A percentile compares a stretch with the other conserved stretches of the same genome.
Conservation (phyloP, 2,329 filamentous ascomycete species). For the Sporothrix dimorphospora region DNA sequence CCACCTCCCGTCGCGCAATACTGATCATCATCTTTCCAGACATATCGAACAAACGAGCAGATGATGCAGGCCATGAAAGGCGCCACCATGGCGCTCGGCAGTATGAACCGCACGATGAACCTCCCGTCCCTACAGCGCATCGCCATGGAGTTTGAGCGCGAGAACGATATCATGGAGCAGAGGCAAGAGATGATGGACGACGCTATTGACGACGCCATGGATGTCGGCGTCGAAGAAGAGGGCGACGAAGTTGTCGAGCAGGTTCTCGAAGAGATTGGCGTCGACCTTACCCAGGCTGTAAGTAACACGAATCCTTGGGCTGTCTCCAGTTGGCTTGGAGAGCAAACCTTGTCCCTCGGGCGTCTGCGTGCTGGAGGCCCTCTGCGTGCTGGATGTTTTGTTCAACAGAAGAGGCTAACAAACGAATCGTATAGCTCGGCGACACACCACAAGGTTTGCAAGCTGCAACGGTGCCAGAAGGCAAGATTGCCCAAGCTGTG, state of each 20-base stretch:
- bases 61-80: constrained; percentile 99
- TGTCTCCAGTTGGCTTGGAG: background rate
- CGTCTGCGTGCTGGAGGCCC: background rate
- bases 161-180: constrained; percentile 99
- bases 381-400: background rate
- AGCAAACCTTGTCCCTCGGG: background rate
- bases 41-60: constrained; percentile 96
- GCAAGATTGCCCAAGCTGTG: constrained; percentile 82
- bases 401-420: constrained; percentile 12
- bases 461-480: constrained; percentile 70
- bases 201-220: constrained; percentile 95
- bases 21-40: constrained; percentile 55
- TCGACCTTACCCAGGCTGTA: constrained; percentile 89
- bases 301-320: constrained; percentile 46
- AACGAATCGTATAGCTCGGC: constrained; percentile 66
- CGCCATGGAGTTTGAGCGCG: constrained; percentile 97
- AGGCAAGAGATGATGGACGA: constrained; percentile 99
- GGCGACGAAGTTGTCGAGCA: constrained; percentile 97
- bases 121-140: constrained; percentile 92
- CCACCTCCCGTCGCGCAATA: background rate
- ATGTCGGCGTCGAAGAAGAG: constrained; percentile 87
- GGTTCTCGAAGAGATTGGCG: constrained; percentile 93
- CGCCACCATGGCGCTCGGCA: constrained; percentile 86
- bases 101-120: constrained; percentile 99
- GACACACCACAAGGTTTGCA: constrained; percentile 88